Conservation (phyloP, 345 rosid genomes). For the sweet orange (Citrus sinensis) region DVS_A1.0 CM039163.1:46875501-46876000, state of each 20-base stretch:
- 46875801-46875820: slow-evolving; percentile 71
- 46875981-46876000: slow-evolving; percentile 56
- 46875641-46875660: not conserved
- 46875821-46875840: slow-evolving; percentile 85
- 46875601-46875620: not conserved
- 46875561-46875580: not conserved
- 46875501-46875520: no score
- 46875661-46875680: slow-evolving; percentile 4
- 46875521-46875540: not conserved
- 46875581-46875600: not conserved
- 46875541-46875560: not conserved
- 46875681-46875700: not conserved
- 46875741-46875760: not conserved
- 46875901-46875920: slow-evolving; percentile 4
- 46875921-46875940: slow-evolving; percentile 3
- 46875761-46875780: slow-evolving; percentile 7
- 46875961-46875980: slow-evolving; percentile 65
- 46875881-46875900: not conserved
- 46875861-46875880: slow-evolving; percentile 4
- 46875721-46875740: not conserved
- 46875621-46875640: not conserved
- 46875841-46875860: slow-evolving; percentile 75
- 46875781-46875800: slow-evolving; percentile 45
- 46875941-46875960: slow-evolving; percentile 69
- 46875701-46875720: not conserved